A percentile compares a stretch with the other conserved stretches of the same genome.
phyloP scores from a whole-genome alignment of 2,329 filamentous ascomycete species.

The Tolypocladium sp. region DNA sequence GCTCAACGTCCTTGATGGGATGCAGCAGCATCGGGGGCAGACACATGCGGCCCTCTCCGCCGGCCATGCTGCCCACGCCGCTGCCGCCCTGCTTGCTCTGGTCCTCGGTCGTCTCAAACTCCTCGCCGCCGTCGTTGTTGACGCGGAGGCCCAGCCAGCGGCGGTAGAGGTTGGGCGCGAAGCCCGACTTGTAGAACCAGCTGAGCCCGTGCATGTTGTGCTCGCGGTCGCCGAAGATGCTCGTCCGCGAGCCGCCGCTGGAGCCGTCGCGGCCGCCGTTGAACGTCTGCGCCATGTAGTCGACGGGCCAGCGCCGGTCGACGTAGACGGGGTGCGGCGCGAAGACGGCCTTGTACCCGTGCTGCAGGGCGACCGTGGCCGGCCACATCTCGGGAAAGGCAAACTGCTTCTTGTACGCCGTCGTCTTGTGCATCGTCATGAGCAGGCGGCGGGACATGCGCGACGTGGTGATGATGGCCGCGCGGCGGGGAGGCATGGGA shows the following conservation, averaged over 20 bases:
- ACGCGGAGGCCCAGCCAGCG: conserved; percentile 80
- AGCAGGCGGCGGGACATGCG: conserved; percentile 75
- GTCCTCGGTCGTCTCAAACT: conserved; percentile 57
- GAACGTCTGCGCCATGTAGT: conserved; percentile 68
- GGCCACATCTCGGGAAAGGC: conserved; percentile 98
- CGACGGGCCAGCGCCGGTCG: conserved; percentile 76
- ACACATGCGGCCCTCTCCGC: conserved; percentile 81
- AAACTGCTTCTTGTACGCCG: conserved; percentile 72
- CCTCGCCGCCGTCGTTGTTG: conserved; percentile 68
- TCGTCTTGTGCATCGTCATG: conserved; percentile 84
- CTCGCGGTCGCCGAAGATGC: conserved; percentile 74
- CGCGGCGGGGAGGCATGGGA: conserved; percentile 60
- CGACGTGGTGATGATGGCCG: conserved; percentile 81
- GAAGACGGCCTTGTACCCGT: conserved; percentile 87
- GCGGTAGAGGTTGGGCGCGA: conserved; percentile 71
- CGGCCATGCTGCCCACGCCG: conserved; percentile 43
- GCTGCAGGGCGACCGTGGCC: conserved; percentile 75
- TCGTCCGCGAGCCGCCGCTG: conserved; percentile 62
- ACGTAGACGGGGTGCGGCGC: conserved; percentile 84
- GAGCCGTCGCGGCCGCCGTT: conserved; percentile 72
- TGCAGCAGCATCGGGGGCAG: conserved; percentile 83
- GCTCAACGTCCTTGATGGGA: conserved; percentile 70
- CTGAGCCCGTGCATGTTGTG: conserved; percentile 80
- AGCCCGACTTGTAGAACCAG: conserved; percentile 87
- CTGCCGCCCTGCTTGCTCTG: conserved; percentile 37